A percentile compares a stretch with the other conserved stretches of the same genome.
phyloP scores from a whole-genome alignment of 1,139 yeast genomes.

The Pichia sp. region DNA sequence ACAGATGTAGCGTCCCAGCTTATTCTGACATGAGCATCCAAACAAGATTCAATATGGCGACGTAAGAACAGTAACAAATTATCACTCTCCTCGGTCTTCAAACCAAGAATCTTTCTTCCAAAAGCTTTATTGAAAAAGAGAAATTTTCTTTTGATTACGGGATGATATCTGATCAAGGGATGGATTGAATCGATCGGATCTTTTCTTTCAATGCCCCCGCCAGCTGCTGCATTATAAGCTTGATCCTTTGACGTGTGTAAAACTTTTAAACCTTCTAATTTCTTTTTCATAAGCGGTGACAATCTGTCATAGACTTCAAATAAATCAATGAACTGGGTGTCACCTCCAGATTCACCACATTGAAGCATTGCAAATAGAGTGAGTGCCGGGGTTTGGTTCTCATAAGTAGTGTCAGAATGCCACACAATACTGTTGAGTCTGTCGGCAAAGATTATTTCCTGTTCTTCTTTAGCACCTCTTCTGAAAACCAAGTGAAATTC shows the following conservation, averaged over 20 bases:
- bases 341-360: conserved; percentile 43
- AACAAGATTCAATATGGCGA: conserved; percentile 40
- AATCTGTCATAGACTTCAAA: conserved; percentile 60
- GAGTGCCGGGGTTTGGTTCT: conserved; percentile 59
- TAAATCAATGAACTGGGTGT: conserved; percentile 58
- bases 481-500: conserved; percentile 40
- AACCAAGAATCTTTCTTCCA: conserved; percentile 52
- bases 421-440: conserved; percentile 35
- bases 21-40: conserved; percentile 50
- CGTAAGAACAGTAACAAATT: conserved; percentile 45
- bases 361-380: conserved; percentile 48
- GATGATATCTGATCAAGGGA: conserved; percentile 63
- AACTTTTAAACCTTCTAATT: conserved; percentile 50
- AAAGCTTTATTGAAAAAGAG: conserved; percentile 55
- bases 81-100: conserved; percentile 57
- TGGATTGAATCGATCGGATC: conserved; percentile 56
- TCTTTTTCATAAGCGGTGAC: conserved; percentile 51
- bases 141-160: conserved; percentile 55
- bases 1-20: conserved; percentile 54
- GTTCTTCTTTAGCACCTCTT: conserved; percentile 32
- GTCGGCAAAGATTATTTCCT: conserved; percentile 13
- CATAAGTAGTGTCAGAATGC: conserved; percentile 70
- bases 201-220: conserved; percentile 52
- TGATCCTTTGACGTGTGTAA: conserved; percentile 65
- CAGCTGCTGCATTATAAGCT: conserved; percentile 43